phyloP scores from a whole-genome alignment of 257 asterid genomes.

The Solanum clarkiae region DNA sequence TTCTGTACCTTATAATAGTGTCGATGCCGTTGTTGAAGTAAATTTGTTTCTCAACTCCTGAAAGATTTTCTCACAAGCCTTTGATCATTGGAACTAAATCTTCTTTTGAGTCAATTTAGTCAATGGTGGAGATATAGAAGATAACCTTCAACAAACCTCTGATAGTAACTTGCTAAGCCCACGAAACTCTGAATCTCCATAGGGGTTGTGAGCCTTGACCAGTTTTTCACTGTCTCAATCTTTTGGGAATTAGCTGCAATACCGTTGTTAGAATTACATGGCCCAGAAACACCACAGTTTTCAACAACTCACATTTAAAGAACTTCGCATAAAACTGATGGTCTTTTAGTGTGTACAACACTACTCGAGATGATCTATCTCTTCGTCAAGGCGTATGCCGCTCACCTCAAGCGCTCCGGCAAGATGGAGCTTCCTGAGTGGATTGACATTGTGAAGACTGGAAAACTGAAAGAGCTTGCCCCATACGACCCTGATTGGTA shows the following conservation, averaged over 20 bases:
- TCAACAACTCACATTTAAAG: background rate
- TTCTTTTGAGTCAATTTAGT: background rate
- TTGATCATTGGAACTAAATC: background rate
- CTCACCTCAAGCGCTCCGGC: too few relatives aligned
- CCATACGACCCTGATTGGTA: too few relatives aligned
- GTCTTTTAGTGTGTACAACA: background rate
- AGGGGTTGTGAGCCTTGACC: background rate
- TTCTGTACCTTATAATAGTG: background rate
- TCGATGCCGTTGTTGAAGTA: background rate
- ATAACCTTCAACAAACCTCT: background rate
- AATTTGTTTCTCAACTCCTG: background rate
- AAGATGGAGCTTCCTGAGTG: too few relatives aligned
- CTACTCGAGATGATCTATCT: background rate
- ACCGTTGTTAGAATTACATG: background rate
- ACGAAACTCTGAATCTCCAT: background rate
- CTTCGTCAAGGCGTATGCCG: background rate
- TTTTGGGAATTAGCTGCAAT: background rate
- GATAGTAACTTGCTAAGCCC: background rate
- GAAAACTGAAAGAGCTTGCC: too few relatives aligned
- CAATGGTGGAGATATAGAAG: background rate
- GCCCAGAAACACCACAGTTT: background rate
- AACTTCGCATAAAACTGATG: background rate
- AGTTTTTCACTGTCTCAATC: background rate
- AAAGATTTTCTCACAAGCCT: background rate
- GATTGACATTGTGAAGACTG: too few relatives aligned